Evolutionary conservation across 768 basidiomycete species (phyloP), one percentile per base, ranked within the genome.

Genomic region (Lepiota brunneoincarnata): DNA sequence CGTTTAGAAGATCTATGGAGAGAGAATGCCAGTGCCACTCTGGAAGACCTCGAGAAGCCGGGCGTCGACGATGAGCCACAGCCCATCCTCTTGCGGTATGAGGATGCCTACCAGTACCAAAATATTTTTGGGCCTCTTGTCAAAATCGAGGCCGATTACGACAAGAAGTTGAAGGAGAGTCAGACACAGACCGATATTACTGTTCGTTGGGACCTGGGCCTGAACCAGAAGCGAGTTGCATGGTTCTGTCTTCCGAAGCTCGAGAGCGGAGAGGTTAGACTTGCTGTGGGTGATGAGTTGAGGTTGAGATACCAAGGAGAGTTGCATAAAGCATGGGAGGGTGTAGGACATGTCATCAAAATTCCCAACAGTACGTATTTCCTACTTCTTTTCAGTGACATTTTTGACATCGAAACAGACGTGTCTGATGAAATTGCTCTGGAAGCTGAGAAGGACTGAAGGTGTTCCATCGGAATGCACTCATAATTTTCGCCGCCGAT

Each of bases 121-220:
- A 99, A 99, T 67, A 98, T 99, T 52, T 96, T 98, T 64, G 97
- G 97, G 4, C 97, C 97, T 14, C 82, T 99, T 42, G 97, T 99
- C 70, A 99, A 99, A 75, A 98, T 99, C 61, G 97, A 99, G 66
- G 97, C 97, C 2, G 97, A 99, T 73, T 99, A 98, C 64, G 97
- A 99, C 67, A 98, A 98, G 73, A 82, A 87, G 51, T 79, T 98
- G 63, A 99, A 99, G 72, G 97, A 99, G 69, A 92, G 93, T 57
- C 97, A 99, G 74, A 98, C 97, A 0, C 96, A 99, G 73, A 97
- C 91, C 4, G 93, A 96, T 58, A 95, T 99, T 64, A 86, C 87
- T 23, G 89, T 99, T 20, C 78, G 97, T 41, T 99, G 97, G 97
- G 97, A 99, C 70, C 76, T 98, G 48, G 97, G 97, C 67, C 74